phyloP scores from a whole-genome alignment of 1,284 basidiomycete genomes.

The Boletus sp. region DNA sequence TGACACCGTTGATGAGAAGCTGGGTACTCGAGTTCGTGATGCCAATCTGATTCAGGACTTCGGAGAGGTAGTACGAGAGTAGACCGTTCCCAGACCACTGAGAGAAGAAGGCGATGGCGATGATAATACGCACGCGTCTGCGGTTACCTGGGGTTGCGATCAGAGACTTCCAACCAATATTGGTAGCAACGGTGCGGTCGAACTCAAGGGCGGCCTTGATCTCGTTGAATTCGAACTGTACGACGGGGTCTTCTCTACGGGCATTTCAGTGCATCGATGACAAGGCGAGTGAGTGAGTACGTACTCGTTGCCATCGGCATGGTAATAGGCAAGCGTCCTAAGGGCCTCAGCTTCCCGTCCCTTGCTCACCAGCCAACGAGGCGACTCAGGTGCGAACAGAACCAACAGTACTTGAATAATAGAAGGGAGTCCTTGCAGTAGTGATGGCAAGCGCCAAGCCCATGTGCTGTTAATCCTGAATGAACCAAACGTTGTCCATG shows the following conservation, averaged over 20 bases:
- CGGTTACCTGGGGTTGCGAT: slow-evolving; percentile 66
- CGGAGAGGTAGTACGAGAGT: slow-evolving; percentile 76
- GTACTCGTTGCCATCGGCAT: slow-evolving; percentile 70
- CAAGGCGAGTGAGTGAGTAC: slow-evolving; percentile 29
- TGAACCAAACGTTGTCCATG: slow-evolving; percentile 79
- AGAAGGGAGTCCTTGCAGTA: slow-evolving; percentile 69
- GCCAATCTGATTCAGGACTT: slow-evolving; percentile 72
- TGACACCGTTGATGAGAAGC: slow-evolving; percentile 72
- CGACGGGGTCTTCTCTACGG: slow-evolving; percentile 70
- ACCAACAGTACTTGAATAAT: slow-evolving; percentile 63
- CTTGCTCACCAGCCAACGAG: slow-evolving; percentile 71
- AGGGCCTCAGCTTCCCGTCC: slow-evolving; percentile 66
- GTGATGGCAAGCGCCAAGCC: slow-evolving; percentile 78
- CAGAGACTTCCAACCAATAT: slow-evolving; percentile 66
- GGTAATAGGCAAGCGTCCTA: slow-evolving; percentile 71
- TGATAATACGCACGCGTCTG: slow-evolving; percentile 69
- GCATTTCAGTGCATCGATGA: slow-evolving; percentile 46
- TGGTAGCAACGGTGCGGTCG: slow-evolving; percentile 57
- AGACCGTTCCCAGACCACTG: slow-evolving; percentile 81
- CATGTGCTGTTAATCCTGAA: slow-evolving; percentile 67
- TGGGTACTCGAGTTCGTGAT: slow-evolving; percentile 63
- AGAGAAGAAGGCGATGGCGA: slow-evolving; percentile 72
- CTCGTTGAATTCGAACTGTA: slow-evolving; percentile 76
- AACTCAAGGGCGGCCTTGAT: slow-evolving; percentile 76
- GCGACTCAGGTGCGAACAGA: slow-evolving; percentile 70